A percentile compares a stretch with the other conserved stretches of the same genome.
Conservation (phyloP, 78 protist genomes). For the Tieghemostelium lacteum region DNA sequence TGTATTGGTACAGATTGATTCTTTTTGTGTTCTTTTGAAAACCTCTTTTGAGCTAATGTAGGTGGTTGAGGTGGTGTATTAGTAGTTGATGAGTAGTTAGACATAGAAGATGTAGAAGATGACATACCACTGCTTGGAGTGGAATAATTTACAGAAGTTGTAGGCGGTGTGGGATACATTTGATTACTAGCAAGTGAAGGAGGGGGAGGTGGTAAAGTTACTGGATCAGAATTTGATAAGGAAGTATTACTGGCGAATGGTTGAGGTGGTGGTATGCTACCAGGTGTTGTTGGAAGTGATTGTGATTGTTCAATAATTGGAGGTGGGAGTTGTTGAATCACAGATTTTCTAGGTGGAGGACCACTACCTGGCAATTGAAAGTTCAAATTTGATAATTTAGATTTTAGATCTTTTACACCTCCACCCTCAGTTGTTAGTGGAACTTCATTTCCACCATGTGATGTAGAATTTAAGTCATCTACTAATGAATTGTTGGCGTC, state of each 20-base stretch:
- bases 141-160: background rate
- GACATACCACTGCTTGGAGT: background rate
- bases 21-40: constrained; percentile 20
- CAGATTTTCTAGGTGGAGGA: background rate
- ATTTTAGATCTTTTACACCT: background rate
- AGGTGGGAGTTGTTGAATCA: background rate
- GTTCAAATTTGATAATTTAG: background rate
- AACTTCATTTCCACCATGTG: background rate
- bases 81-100: background rate
- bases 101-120: background rate
- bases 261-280: background rate
- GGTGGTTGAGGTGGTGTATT: background rate
- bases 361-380: background rate
- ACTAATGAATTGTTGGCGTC: no score
- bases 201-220: background rate
- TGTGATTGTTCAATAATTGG: background rate
- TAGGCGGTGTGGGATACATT: background rate
- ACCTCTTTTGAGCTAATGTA: background rate
- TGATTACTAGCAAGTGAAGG: background rate
- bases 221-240: background rate
- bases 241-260: no score
- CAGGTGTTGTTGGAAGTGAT: background rate
- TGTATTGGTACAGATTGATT: constrained; percentile 31
- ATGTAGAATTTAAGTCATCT: no score
- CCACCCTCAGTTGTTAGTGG: background rate